phyloP scores from a whole-genome alignment of 768 basidiomycete genomes.

The Tricholoma hemisulphureum region DNA sequence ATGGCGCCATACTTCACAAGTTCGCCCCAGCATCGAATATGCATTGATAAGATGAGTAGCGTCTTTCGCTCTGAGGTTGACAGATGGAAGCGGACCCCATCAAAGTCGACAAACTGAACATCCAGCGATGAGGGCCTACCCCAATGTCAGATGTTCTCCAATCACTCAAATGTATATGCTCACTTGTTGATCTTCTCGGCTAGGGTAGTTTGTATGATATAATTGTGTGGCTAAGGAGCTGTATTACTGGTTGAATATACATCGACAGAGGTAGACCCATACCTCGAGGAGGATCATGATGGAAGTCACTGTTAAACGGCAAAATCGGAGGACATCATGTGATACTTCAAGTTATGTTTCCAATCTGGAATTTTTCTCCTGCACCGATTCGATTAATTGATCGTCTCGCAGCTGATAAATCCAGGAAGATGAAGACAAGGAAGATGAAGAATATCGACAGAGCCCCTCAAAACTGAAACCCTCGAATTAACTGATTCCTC shows the following conservation, averaged over 20 bases:
- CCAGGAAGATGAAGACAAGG: too few species aligned
- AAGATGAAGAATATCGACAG: too few species aligned
- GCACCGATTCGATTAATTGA: too few species aligned
- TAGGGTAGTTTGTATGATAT: slow-evolving; percentile 89
- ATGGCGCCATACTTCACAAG: slow-evolving; percentile 84
- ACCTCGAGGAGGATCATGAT: slow-evolving; percentile 88
- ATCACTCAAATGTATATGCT: slow-evolving; percentile 2
- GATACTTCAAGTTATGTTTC: too few species aligned
- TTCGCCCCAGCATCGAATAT: slow-evolving; percentile 96
- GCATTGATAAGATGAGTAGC: slow-evolving; percentile 85
- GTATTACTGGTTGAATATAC: neutral
- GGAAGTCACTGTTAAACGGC: too few species aligned
- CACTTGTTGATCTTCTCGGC: slow-evolving; percentile 86
- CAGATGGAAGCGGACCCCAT: slow-evolving; percentile 92
- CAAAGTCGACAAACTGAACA: slow-evolving; percentile 97
- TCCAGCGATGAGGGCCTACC: slow-evolving; percentile 86
- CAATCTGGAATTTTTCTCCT: too few species aligned
- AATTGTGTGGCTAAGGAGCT: slow-evolving; percentile 72
- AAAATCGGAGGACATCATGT: too few species aligned
- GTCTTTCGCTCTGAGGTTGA: slow-evolving; percentile 87
- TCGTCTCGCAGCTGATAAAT: too few species aligned
- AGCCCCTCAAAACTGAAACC: too few species aligned
- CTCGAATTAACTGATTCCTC: too few species aligned
- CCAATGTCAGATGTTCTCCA: slow-evolving; percentile 10
- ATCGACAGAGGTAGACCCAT: neutral